These are phyloP conservation scores for Candida railenensis DNA, from an alignment of 805 yeast species.

Conservation along the genomic window DNA sequence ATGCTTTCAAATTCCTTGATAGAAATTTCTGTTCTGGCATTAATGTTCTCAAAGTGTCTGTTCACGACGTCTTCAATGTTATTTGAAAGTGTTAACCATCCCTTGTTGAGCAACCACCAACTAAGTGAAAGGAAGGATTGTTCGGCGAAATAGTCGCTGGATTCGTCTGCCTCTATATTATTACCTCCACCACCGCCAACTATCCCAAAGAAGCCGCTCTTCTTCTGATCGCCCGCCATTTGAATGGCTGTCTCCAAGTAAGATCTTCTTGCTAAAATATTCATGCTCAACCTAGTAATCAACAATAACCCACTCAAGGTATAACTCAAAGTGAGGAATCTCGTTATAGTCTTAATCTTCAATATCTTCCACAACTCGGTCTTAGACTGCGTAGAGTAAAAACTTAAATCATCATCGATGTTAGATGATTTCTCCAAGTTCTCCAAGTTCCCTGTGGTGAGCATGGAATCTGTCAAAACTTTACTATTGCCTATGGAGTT, in stretches of 20 bases:
- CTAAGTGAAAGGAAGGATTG: conserved; percentile 83
- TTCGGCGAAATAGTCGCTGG: conserved; percentile 56
- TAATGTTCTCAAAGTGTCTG: conserved; percentile 58
- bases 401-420: conserved; percentile 19
- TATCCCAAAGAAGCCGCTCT: conserved; percentile 10
- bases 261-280: conserved; percentile 82
- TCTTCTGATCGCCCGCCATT: conserved; percentile 52
- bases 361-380: conserved; percentile 78
- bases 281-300: conserved; percentile 81
- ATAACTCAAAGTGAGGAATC: conserved; percentile 71
- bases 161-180: conserved; percentile 19
- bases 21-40: conserved; percentile 71
- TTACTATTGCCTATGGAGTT: conserved; percentile 15
- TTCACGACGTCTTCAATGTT: conserved; percentile 57
- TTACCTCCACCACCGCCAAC: conserved; percentile 3
- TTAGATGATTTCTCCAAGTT: conserved; percentile 24
- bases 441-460: conserved; percentile 41
- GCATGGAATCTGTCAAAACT: conserved; percentile 40
- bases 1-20: conserved; percentile 54
- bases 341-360: conserved; percentile 69
- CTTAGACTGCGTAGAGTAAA: conserved; percentile 31
- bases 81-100: conserved; percentile 63
- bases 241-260: conserved; percentile 77
- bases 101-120: conserved; percentile 92
- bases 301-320: conserved; percentile 68